Evolutionary conservation across 1,284 basidiomycete species (phyloP), one percentile per base, ranked within the genome.

Genomic region (Erythrobasidium hasegawianum): DNA sequence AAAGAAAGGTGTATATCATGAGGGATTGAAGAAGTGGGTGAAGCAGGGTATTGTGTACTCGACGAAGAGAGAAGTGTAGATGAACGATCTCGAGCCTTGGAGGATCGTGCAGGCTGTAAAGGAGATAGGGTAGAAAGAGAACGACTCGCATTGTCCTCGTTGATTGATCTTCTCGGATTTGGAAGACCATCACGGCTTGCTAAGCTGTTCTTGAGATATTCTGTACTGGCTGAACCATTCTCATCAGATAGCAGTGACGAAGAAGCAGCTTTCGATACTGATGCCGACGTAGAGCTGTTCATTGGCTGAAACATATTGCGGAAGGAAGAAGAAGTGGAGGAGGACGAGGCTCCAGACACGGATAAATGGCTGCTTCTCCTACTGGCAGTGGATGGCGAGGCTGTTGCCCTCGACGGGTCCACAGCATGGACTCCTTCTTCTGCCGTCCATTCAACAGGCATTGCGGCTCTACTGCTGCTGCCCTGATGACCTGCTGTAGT

Each of bases 261-360:
- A 47, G n/a, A 14, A 47, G 7, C n/a, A 14, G 58, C 27, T 38
- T 41, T 14, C 18, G 45, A 2, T 14, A 29, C 50, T 20, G 59
- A 24, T 20, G 59, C n/a, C n/a, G n/a, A n/a, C n/a, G n/a, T 47
- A 11, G 59, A 61, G 9, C n/a, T 24, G 8, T 13, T 24, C 5
- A 33, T 18, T 26, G 49, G 45, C 9, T 27, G 22, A 29, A 52
- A 54, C 10, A 39, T 43, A 27, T 47, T 16, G 18, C 27, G 39
- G 45, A 61, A 24, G 45, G 22, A 40, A 7, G 59, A 61, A n/a
- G 47, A 22, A 5, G 47, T 27, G 14, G 59, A 61, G n/a, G 49
- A 40, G 1, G 39, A 52, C 20, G 50, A 41, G 9, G 53, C 26
- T 24, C 33, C 33, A 11, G 33, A 33, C 33, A 33, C 33, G 33